Evolutionary conservation across 805 yeast species (phyloP), one percentile per base, ranked within the genome.

Genomic region (Saccharomycopsis javanensis): DNA sequence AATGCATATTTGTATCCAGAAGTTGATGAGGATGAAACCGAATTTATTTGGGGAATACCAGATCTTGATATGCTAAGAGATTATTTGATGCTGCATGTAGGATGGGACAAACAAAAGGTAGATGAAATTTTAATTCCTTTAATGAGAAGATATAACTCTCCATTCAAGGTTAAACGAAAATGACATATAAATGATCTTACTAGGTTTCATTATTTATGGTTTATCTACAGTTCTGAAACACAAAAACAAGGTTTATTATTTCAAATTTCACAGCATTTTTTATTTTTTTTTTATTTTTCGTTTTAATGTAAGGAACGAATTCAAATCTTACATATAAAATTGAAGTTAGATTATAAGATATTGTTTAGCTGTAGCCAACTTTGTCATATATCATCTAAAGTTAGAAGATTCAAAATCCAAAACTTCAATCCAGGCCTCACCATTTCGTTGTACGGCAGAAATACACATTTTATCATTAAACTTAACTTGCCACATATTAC

Each of bases 401-500:
- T 42, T 42, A 42, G 52, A 50, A 2, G 54, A 37, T 34, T 57
- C 85, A 71, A 88, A 92, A 67, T 90, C 96, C 53, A 90, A 71
- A 30, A 94, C 83, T 69, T 91, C 97, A 59, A 94, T 82, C 66
- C 75, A 85, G 2, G 97, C 88, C 61, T 77, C 78, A 8, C 79
- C 79, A 42, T 78, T 81, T 56, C 81, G 77, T 68, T 89, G 95
- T 8, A 91, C 94, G 0, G 99, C 98, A 20, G 96, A 92, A 38
- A 92, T 88, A 67, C 97, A 86, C 54, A 90, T 77, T 59, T 86
- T 79, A 62, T 83, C 81, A 66, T 89, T 95, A 65, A 90, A 88
- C 64, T 86, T 80, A 1, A 92, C 97, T 63, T 94, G 96, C 99
- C 99, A 94, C 35, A 92, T 89, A 38, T 88, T 85, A 20, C 48